phyloP scores from a whole-genome alignment of 305 asterid genomes.

The Fraxinus latifolia region DNA sequence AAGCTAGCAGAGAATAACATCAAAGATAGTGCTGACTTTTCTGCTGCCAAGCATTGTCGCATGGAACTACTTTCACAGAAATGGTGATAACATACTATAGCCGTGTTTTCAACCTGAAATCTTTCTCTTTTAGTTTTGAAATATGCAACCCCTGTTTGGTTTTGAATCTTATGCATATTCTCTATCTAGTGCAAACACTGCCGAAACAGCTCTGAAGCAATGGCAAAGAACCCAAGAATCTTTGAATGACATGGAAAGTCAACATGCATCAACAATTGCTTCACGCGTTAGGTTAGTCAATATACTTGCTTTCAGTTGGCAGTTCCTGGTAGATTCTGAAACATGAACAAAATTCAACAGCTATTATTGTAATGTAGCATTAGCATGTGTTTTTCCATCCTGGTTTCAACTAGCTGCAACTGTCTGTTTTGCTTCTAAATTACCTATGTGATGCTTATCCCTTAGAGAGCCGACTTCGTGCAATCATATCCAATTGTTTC shows the following conservation, averaged over 20 bases:
- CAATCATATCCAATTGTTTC: background rate
- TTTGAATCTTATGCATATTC: conserved; percentile 6
- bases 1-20: conserved; percentile 42
- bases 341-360: background rate
- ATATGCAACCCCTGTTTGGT: background rate
- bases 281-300: conserved; percentile 45
- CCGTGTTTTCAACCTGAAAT: background rate
- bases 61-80: conserved; percentile 63
- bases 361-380: background rate
- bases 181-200: conserved; percentile 38
- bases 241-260: conserved; percentile 41
- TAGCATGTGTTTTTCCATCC: background rate
- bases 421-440: background rate
- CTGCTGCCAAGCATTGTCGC: conserved; percentile 81
- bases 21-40: conserved; percentile 58
- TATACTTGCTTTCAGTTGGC: background rate
- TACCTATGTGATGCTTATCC: conserved; percentile 1
- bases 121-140: background rate
- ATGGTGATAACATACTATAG: conserved; percentile 38
- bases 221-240: conserved; percentile 45
- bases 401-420: background rate
- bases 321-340: background rate
- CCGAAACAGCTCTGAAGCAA: conserved; percentile 39
- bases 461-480: background rate
- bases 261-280: conserved; percentile 40